phyloP scores from a whole-genome alignment of 306 rosid genomes.

The Sphenostylis stenocarpa region DNA sequence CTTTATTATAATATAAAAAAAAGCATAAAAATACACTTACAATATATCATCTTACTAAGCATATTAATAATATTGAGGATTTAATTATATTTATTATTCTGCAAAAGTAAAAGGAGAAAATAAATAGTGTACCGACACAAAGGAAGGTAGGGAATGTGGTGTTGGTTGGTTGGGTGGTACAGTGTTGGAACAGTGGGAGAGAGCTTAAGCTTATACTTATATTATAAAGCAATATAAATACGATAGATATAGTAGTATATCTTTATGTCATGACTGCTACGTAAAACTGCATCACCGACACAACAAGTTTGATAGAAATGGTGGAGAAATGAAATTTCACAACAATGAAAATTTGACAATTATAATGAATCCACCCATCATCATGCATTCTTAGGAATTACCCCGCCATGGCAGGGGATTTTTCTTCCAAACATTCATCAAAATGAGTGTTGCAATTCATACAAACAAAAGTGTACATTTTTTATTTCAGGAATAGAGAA shows the following conservation, averaged over 20 bases:
- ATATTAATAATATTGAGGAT: background rate
- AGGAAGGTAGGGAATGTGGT: no score
- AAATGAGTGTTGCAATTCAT: background rate
- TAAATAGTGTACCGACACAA: background rate
- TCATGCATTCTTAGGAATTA: no score
- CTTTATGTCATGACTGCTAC: background rate
- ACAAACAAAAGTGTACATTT: no score
- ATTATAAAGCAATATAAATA: no score
- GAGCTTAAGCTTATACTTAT: no score
- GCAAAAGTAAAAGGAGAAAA: background rate
- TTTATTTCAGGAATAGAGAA: no score
- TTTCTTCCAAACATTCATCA: background rate
- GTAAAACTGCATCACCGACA: background rate
- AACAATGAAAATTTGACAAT: no score
- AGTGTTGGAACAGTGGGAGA: background rate
- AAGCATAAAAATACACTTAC: background rate
- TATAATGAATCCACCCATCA: no score
- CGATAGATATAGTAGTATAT: no score
- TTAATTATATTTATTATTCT: background rate
- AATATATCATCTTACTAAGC: no score
- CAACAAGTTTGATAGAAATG: background rate
- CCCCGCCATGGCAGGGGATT: no score
- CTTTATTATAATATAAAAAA: background rate
- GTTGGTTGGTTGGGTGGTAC: no score
- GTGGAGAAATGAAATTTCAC: background rate